These are phyloP conservation scores for Saccharomycopsis guyanensis DNA, from an alignment of 805 yeast genomes.

Conservation along the genomic window DNA sequence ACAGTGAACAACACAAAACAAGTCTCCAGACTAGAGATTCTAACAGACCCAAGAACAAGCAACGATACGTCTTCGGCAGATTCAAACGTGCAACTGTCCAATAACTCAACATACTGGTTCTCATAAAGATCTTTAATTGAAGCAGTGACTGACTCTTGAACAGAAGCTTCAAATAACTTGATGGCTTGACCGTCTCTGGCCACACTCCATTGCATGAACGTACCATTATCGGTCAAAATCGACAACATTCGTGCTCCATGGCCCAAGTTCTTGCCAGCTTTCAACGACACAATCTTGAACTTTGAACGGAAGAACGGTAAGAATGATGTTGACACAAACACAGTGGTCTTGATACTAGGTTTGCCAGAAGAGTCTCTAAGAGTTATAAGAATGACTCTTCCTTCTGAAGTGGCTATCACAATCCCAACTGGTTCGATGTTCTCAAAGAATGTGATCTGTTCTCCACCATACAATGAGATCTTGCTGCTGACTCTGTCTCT, in stretches of 20 bases:
- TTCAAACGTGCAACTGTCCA: constrained; percentile 8
- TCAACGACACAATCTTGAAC: constrained; percentile 49
- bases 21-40: constrained; percentile 28
- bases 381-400: constrained; percentile 53
- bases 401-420: constrained; percentile 59
- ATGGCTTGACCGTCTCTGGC: constrained; percentile 38
- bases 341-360: constrained; percentile 32
- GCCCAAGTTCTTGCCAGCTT: constrained; percentile 43
- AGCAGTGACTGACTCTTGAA: constrained; percentile 31
- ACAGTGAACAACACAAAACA: constrained; percentile 47
- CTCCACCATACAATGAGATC: constrained; percentile 42
- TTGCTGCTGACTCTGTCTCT: constrained; percentile 29
- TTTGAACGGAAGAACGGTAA: constrained; percentile 23
- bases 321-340: constrained; percentile 27
- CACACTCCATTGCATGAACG: constrained; percentile 41
- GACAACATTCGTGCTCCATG: constrained; percentile 41
- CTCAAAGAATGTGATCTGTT: constrained; percentile 47
- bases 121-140: constrained; percentile 43
- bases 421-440: constrained; percentile 71
- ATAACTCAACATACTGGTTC: constrained; percentile 28
- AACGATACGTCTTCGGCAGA: constrained; percentile 34
- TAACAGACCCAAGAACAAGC: constrained; percentile 42
- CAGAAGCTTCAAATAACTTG: constrained; percentile 30
- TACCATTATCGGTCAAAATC: constrained; percentile 37
- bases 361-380: constrained; percentile 65